phyloP scores from a whole-genome alignment of 2,329 filamentous ascomycete species.

The Aspergillus hortae region DNA sequence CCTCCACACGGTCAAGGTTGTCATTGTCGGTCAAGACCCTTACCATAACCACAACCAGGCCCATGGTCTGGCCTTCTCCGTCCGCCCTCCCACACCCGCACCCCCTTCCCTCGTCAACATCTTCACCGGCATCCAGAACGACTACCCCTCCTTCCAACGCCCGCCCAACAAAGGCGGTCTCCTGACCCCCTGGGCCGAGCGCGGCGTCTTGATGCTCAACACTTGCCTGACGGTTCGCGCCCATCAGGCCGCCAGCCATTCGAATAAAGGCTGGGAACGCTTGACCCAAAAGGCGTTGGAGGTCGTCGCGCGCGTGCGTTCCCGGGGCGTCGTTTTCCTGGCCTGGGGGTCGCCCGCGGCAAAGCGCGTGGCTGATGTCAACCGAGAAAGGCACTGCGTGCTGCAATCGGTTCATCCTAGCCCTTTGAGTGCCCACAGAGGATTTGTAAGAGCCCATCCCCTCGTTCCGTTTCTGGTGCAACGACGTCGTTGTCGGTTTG shows the following conservation, averaged over 20 bases:
- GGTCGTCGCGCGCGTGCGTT: slow-evolving; percentile 71
- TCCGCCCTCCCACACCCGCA: slow-evolving; percentile 80
- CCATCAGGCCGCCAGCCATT: slow-evolving; percentile 81
- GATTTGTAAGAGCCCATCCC: slow-evolving; percentile 58
- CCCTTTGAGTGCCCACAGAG: slow-evolving; percentile 77
- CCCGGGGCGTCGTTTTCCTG: slow-evolving; percentile 83
- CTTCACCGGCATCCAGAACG: slow-evolving; percentile 80
- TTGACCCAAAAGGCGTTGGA: slow-evolving; percentile 93
- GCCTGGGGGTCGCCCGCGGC: slow-evolving; percentile 88
- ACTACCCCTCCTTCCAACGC: slow-evolving; percentile 75
- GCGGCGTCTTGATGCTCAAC: slow-evolving; percentile 89
- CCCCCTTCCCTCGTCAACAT: slow-evolving; percentile 93
- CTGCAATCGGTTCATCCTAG: slow-evolving; percentile 87
- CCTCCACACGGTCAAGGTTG: slow-evolving; percentile 80
- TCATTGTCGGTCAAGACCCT: slow-evolving; percentile 93
- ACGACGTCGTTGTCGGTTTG: neutral
- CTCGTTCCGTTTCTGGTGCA: neutral
- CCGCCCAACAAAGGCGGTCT: slow-evolving; percentile 78
- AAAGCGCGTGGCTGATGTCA: slow-evolving; percentile 71
- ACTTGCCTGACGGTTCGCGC: slow-evolving; percentile 91
- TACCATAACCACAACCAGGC: slow-evolving; percentile 97
- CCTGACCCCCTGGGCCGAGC: slow-evolving; percentile 89
- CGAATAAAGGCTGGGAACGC: slow-evolving; percentile 83
- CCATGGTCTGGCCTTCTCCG: slow-evolving; percentile 93
- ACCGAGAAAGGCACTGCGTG: slow-evolving; percentile 71